Evolutionary conservation across 306 rosid genomes (phyloP), one percentile per base, ranked within the genome.

Genomic region (Glycine tomentella): DNA sequence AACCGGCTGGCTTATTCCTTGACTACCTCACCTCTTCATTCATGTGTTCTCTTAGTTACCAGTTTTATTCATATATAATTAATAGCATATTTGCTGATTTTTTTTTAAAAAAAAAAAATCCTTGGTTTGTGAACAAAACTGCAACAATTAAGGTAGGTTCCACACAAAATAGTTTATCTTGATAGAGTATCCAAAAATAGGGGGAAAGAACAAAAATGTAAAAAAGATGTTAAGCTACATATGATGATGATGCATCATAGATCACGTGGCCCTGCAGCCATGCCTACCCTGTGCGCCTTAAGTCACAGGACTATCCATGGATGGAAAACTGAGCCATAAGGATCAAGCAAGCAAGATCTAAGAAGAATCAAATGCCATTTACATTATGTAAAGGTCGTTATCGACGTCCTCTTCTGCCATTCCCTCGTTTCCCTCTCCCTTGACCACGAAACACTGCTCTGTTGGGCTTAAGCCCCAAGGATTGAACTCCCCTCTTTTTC

Each of bases 401-500:
- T 45, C 90, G 49, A 17, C 72, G 81, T 3, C 91, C 86, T 62
- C 95, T 69, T 72, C 94, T 79, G 8, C 85, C 68, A 38, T 40
- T 12, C 62, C 81, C 69, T 2, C 77, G 11, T 63, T 61, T 46
- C 64, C 90, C 83, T 2, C 89, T 78, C 50, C 93, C 92, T 8
- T 66, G 74, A 15, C 99, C 90, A 11, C 83, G 82, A 11, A 88
- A 88, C 40, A 33, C 78, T 25, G 86, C 34, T 52, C 67, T 75
- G 36, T 80, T 57, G 36, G 87, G 74, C 77, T 88, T 88, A 13
- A 90, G 91, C 62, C 92, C 97, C 71, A 88, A 80, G 1, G 94
- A 88, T 62, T 90, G 93, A 65, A 87, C 84, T 50, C 97, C 97
- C 68, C 99, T 85, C 82, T 86, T 85, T 85, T 86, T 90, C 74